Percentiles rank a stretch among this genome's conserved stretches.
Evolutionary conservation across 495 filamentous ascomycete genomes (phyloP).

Genomic region (Rhizodiscina lignyota): DNA sequence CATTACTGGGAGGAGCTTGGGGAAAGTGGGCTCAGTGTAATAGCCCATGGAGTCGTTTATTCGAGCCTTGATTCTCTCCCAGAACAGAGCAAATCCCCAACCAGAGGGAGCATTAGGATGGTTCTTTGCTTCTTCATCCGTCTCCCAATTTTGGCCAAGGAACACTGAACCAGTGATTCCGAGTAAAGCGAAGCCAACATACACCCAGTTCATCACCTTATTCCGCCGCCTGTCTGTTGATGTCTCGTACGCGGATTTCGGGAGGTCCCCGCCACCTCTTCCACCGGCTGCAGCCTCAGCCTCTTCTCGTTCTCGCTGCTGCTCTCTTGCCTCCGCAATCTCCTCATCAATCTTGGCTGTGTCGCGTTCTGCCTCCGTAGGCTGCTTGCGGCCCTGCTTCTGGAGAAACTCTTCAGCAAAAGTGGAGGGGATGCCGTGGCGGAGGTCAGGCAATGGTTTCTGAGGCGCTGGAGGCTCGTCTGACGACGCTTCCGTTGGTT

Average conservation of each 20-base stretch:
- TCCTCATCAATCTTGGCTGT: conserved; percentile 14
- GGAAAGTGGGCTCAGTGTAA: conserved; percentile 92
- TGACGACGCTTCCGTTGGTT: conserved; percentile 2
- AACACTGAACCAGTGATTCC: conserved; percentile 41
- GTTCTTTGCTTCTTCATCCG: conserved; percentile 44
- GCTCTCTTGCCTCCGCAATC: background rate
- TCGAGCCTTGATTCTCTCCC: conserved; percentile 59
- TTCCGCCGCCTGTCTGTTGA: conserved; percentile 69
- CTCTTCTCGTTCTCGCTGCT: background rate
- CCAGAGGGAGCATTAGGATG: conserved; percentile 57
- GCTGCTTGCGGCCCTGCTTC: conserved; percentile 4
- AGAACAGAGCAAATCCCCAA: conserved; percentile 60
- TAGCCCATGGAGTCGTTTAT: conserved; percentile 59
- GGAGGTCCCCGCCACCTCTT: conserved; percentile 32
- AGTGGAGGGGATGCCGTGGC: conserved; percentile 81
- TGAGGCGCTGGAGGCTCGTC: conserved; percentile 24
- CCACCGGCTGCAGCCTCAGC: conserved; percentile 32
- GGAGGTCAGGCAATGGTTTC: conserved; percentile 66
- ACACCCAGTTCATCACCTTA: conserved; percentile 50
- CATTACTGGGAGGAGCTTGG: conserved; percentile 79
- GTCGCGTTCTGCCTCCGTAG: conserved; percentile 23
- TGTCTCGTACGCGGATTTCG: conserved; percentile 75
- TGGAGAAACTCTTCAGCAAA: conserved; percentile 48
- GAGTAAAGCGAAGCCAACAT: conserved; percentile 32
- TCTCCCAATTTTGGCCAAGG: conserved; percentile 73